Conservation (phyloP, 2,329 filamentous ascomycete species). For the Apiospora marii region DNA sequence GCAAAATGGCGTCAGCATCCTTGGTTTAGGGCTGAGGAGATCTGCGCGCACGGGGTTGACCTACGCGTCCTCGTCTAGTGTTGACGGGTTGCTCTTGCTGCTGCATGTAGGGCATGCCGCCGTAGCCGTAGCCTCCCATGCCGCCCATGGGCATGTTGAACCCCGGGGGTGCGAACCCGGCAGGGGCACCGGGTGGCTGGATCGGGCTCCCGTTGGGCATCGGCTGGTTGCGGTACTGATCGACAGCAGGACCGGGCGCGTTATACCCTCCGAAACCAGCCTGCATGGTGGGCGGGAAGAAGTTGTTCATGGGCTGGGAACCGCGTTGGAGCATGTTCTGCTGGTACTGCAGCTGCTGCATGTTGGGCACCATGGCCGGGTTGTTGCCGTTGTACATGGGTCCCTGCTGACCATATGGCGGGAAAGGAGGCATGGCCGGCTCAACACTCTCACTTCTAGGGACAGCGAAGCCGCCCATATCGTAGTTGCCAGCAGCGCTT, state of each 20-base stretch:
- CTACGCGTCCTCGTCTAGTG: conserved; percentile 65
- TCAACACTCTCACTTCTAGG: conserved; percentile 63
- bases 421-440: conserved; percentile 57
- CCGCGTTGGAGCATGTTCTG: conserved; percentile 64
- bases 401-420: conserved; percentile 57
- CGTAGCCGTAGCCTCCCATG: conserved; percentile 49
- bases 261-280: conserved; percentile 63
- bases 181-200: conserved; percentile 49
- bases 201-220: conserved; percentile 61
- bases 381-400: conserved; percentile 59
- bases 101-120: conserved; percentile 58
- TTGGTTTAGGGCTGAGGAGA: conserved; percentile 37
- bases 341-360: conserved; percentile 67
- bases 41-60: conserved; percentile 48
- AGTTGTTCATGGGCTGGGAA: conserved; percentile 63
- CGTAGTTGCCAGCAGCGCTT: conserved; percentile 53
- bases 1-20: conserved; percentile 21
- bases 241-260: conserved; percentile 55
- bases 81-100: conserved; percentile 60
- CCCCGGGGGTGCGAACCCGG: conserved; percentile 43
- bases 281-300: conserved; percentile 57
- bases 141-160: conserved; percentile 41
- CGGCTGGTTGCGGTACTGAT: conserved; percentile 63
- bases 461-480: conserved; percentile 58
- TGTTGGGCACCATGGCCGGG: conserved; percentile 55